Percentiles rank a stretch among this genome's conserved stretches.
These are phyloP conservation scores for Gautieria morchelliformis DNA, from an alignment of 768 basidiomycete species.

Conservation along the genomic window DNA sequence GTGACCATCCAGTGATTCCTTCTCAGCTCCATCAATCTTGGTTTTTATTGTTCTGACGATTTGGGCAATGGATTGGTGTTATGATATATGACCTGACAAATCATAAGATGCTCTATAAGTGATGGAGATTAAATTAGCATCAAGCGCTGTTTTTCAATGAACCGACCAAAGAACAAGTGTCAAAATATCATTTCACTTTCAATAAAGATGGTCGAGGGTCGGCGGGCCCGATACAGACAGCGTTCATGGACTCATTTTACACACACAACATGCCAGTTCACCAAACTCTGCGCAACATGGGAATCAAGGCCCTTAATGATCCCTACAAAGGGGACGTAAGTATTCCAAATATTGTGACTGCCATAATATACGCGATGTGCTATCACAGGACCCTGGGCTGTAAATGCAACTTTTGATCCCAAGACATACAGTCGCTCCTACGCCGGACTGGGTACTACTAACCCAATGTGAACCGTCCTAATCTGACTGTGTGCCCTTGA, in stretches of 20 bases:
- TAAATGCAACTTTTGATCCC: conserved; percentile 17
- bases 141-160: no score
- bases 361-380: neutral
- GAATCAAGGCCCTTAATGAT: conserved; percentile 1
- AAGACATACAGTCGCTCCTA: conserved; percentile 18
- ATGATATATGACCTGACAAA: no score
- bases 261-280: conserved; percentile 1
- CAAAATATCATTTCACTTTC: conserved; percentile 21
- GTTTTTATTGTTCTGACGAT: no score
- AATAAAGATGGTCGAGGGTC: conserved; percentile 17
- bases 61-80: no score
- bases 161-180: conserved; percentile 19
- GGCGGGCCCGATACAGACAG: conserved; percentile 22
- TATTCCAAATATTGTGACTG: neutral
- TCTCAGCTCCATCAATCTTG: neutral
- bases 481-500: conserved; percentile 13
- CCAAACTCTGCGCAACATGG: conserved; percentile 10
- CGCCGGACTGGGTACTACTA: conserved; percentile 22
- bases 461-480: conserved; percentile 19
- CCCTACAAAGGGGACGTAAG: conserved; percentile 11
- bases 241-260: neutral
- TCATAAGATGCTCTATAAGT: no score
- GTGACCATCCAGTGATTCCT: conserved; percentile 18
- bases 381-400: conserved; percentile 16
- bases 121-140: no score